These are phyloP conservation scores for Aaosphaeria arxii DNA, from an alignment of 2,329 filamentous ascomycete genomes.

Conservation along the genomic window DNA sequence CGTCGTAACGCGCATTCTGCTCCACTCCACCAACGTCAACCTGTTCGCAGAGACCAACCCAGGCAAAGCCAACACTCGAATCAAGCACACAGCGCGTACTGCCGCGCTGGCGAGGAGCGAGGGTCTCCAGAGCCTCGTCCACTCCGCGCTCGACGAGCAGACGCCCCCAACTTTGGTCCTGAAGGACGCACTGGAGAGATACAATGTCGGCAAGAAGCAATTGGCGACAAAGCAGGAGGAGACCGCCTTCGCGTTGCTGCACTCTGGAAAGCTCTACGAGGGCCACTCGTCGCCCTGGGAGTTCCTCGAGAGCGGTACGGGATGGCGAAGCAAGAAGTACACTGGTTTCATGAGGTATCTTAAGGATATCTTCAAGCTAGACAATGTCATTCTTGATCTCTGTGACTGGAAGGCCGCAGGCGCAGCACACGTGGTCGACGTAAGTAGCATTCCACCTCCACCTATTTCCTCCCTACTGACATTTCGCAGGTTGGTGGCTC, in stretches of 20 bases:
- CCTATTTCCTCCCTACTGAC: not conserved
- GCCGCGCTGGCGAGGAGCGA: conserved; percentile 22
- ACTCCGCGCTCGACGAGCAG: conserved; percentile 21
- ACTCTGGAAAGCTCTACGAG: conserved; percentile 22
- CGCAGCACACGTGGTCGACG: conserved; percentile 23
- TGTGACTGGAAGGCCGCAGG: conserved; percentile 25
- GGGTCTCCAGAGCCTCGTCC: conserved; percentile 23
- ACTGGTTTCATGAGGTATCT: conserved; percentile 32
- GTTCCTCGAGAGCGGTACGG: conserved; percentile 33
- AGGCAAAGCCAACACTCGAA: conserved; percentile 7
- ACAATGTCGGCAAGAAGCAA: conserved; percentile 19
- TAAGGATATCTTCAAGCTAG: conserved; percentile 29
- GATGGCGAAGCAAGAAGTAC: conserved; percentile 29
- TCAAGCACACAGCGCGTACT: conserved; percentile 27
- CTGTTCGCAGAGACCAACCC: conserved; percentile 29
- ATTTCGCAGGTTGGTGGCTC: conserved; percentile 23
- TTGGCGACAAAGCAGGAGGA: conserved; percentile 20
- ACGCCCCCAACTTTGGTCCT: conserved; percentile 26
- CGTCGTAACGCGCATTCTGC: conserved; percentile 28
- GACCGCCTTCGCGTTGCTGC: conserved; percentile 27
- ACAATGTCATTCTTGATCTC: conserved; percentile 20
- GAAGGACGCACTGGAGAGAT: conserved; percentile 24
- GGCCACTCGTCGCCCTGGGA: conserved; percentile 22
- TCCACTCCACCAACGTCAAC: conserved; percentile 33
- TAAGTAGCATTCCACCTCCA: conserved; percentile 8